Evolutionary conservation across 257 asterid species (phyloP), one percentile per base, ranked within the genome.

Genomic region (Nyctanthes arbortristis): DNA sequence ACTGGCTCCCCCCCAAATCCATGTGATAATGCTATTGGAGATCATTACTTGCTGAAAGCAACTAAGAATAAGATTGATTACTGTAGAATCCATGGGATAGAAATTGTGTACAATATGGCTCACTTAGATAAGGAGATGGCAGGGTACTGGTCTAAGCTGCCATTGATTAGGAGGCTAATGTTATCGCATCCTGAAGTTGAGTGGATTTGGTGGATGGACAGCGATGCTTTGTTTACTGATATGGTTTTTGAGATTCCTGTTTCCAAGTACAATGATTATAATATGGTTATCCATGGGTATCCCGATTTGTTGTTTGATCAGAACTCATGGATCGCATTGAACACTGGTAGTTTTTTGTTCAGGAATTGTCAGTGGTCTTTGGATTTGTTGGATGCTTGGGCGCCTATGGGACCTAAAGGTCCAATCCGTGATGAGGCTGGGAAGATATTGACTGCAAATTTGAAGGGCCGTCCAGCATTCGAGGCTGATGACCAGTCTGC

Each of bases 171-270:
- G 59, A 82, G 87, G 63, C 49, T 93, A 75, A 93, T 93, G 98
- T 29, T 93, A 78, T 87, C 98, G 5, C 98, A 93, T 72, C 97
- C 98, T 7, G 98, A 93, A 61, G 90, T 90, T 5, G 97, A 93
- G 83, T 93, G 97, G 98, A 77, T 93, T 66, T 93, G 98, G 98
- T 93, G 97, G 98, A 88, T 93, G 95, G 98, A 90, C 45, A 90
- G 93, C 62, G 98, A 92, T 85, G 98, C 97, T 6, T 25, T 92
- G 78, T 92, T 92, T 67, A 88, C 98, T 4, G 98, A 93, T 35
- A 90, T 93, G 95, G 76, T 70, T 6, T 93, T 93, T 69, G 96
- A 85, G 78, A 52, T 92, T 4, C 97, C 98, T 2, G 68, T 77
- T 45, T n/a, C 35, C 3, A 90, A 85, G 90, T 92, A 92, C 43